phyloP scores from a whole-genome alignment of 2,329 filamentous ascomycete species.

The Torrubiellomyces zombiae region DNA sequence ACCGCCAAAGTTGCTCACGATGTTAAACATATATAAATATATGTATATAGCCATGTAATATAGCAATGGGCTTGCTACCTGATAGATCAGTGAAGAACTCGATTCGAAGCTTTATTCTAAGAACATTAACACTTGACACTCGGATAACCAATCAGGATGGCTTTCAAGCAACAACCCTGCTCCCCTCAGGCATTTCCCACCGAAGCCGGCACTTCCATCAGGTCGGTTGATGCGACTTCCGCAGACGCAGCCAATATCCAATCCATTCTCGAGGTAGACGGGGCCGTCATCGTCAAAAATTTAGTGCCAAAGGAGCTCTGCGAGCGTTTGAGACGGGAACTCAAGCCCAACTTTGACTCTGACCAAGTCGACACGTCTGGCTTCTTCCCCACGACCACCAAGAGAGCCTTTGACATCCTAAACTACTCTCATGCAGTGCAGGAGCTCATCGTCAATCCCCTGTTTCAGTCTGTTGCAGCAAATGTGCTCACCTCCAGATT shows the following conservation, averaged over 20 bases:
- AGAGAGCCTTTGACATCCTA: constrained; percentile 21
- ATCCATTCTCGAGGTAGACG: constrained; percentile 13
- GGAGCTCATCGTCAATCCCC: constrained; percentile 18
- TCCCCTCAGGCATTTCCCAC: constrained; percentile 7
- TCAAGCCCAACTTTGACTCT: constrained; percentile 19
- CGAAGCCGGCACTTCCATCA: constrained; percentile 8
- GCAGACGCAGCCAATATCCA: constrained; percentile 7
- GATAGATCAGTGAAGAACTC: too few relatives aligned
- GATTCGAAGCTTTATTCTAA: too few relatives aligned
- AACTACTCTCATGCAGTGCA: constrained; percentile 19
- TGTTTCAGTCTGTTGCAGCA: constrained; percentile 18
- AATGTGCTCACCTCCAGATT: constrained; percentile 17
- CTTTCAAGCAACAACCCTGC: constrained; percentile 3
- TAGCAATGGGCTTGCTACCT: too few relatives aligned
- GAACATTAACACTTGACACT: background rate
- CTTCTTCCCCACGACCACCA: constrained; percentile 22
- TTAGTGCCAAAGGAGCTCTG: constrained; percentile 15
- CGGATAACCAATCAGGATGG: constrained; percentile 2
- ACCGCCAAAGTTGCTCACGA: too few relatives aligned
- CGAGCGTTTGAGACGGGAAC: constrained; percentile 17
- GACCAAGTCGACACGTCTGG: constrained; percentile 19
- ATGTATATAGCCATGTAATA: too few relatives aligned
- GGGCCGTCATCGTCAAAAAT: constrained; percentile 19
- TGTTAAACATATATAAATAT: too few relatives aligned
- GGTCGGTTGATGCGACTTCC: constrained; percentile 6